Evolutionary conservation across 768 basidiomycete genomes (phyloP).

Genomic region (Scleroderma citrinum): DNA sequence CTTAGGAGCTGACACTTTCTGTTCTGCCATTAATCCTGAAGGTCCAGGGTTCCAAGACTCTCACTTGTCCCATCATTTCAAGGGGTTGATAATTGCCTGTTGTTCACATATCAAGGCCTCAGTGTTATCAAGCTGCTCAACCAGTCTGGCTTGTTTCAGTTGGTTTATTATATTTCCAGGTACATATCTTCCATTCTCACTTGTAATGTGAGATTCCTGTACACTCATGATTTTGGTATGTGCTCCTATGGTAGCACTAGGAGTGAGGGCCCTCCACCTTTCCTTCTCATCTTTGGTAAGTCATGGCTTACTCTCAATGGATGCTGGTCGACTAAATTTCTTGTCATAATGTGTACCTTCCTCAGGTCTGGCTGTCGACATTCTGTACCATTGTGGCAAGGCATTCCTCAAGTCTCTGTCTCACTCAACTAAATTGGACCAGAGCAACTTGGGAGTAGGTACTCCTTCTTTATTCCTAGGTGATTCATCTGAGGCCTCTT

Average conservation of each 20-base stretch:
- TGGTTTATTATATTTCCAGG: background rate
- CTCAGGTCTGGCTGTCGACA: too few species aligned
- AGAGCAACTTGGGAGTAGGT: too few species aligned
- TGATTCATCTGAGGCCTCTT: background rate
- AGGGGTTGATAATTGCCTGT: background rate
- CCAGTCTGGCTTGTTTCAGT: background rate
- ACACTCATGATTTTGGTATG: background rate
- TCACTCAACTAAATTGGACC: too few species aligned
- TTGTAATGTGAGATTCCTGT: background rate
- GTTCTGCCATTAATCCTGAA: background rate
- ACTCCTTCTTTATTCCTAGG: background rate
- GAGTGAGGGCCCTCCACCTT: background rate
- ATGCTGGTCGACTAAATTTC: background rate
- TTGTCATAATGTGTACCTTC: too few species aligned
- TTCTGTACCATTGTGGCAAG: too few species aligned
- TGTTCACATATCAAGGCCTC: background rate
- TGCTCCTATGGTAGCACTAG: background rate
- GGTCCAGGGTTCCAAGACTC: background rate
- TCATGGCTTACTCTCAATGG: background rate
- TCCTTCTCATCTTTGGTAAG: background rate
- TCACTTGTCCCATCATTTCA: background rate
- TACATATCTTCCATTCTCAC: background rate
- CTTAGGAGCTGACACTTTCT: background rate
- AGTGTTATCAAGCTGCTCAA: background rate
- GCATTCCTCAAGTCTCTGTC: too few species aligned